Base-by-base conservation (phyloP, 805 yeast species). In the Candida sonorensis region DNA sequence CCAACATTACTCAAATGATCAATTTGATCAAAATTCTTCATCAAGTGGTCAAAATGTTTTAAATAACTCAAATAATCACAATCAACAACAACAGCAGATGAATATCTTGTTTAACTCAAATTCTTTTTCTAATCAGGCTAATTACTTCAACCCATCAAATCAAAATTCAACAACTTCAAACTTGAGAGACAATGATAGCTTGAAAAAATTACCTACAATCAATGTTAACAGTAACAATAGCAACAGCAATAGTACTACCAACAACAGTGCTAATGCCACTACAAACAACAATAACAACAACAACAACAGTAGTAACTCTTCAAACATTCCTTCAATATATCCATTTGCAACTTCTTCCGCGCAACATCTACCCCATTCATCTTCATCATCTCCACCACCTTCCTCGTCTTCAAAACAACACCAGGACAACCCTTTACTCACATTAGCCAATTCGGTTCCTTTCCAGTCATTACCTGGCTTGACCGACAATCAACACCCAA, bases 371-470 rank as follows among this genome's bases (percentile, higher is more conserved):
- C 31, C n/a, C n/a, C n/a, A 36, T 27, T 42, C 45, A 24, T 45
- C 40, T 22, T 36, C 33, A 5, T 11, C 30, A 7, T 29, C 29
- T n/a, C 30, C 26, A 4, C 33, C 32, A 19, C 33, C 36, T 27
- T 45, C 37, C 13, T 35, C 40, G 17, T 29, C 26, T 7, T 34
- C 29, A 20, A 31, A 22, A 21, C 23, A 27, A 15, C 40, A 35
- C 20, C 38, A 40, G 20, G 42, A 41, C 4, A 55, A 53, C 33
- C 58, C 59, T 4, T 35, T 54, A 15, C 44, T 49, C 19, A 53
- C 58, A 8, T 39, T 53, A 19, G 59, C 59, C 8, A 51, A 55
- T 27, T 53, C 59, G 2, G 56, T 44, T 22, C 41, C 38, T 27
- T 37, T 33, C 28, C 37, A 41, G 25, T 20, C 39, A 10, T 22